Conservation (phyloP, 225 moss, liverwort and hornwort species). For the Bryoerythrophyllum caledonicum region DNA sequence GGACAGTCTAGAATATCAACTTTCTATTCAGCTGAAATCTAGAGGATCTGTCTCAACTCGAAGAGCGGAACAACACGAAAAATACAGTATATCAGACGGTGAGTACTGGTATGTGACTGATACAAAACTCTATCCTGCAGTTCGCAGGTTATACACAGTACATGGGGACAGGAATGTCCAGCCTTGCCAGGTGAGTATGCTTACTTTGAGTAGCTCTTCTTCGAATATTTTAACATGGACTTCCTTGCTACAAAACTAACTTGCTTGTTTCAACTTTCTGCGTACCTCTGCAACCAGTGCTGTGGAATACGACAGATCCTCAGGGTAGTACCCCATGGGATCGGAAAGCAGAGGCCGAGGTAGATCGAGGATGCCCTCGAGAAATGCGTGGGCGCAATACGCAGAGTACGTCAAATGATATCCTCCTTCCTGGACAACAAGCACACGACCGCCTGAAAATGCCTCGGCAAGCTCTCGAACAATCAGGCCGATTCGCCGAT, state of each 20-base stretch:
- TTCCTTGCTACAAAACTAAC: background rate
- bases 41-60: background rate
- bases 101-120: background rate
- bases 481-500: constrained; percentile 58
- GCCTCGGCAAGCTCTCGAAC: constrained; percentile 54
- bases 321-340: constrained; percentile 49
- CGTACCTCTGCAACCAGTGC: constrained; percentile 57
- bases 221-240: background rate
- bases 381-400: constrained; percentile 59
- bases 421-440: constrained; percentile 71
- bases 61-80: background rate
- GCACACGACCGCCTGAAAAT: constrained; percentile 51
- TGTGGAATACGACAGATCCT: constrained; percentile 40
- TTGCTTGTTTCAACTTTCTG: constrained; percentile 18
- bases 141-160: background rate
- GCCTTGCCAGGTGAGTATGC: background rate
- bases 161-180: background rate
- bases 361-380: constrained; percentile 67
- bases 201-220: background rate
- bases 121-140: background rate
- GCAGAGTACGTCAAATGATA: constrained; percentile 66
- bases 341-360: constrained; percentile 52
- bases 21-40: background rate
- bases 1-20: background rate
- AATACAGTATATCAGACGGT: background rate